phyloP scores from a whole-genome alignment of 768 basidiomycete genomes.

The Scleroderma bovista region DNA sequence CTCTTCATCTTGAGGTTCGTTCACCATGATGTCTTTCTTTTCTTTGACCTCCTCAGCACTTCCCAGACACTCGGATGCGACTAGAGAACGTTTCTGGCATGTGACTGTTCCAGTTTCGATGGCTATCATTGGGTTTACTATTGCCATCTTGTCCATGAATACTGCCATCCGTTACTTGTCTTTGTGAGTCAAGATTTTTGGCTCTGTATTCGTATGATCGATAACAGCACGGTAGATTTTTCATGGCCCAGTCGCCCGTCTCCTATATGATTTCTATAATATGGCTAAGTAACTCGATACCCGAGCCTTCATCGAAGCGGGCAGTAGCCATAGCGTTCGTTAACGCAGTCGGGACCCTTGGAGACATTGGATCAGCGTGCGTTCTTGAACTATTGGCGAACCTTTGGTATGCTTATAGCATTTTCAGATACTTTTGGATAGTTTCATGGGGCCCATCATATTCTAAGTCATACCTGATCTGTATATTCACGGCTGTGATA shows the following conservation, averaged over 20 bases:
- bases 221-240: no score
- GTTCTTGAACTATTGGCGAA: no score
- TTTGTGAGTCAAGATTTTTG: no score
- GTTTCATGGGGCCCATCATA: constrained; percentile 62
- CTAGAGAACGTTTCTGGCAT: constrained; percentile 66
- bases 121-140: constrained; percentile 59
- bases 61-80: constrained; percentile 59
- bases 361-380: no score
- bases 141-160: constrained; percentile 58
- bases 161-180: constrained; percentile 36
- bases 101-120: constrained; percentile 44
- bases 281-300: no score
- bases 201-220: no score
- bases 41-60: not conserved
- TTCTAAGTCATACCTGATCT: constrained; percentile 61
- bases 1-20: constrained; percentile 14
- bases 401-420: constrained; percentile 28
- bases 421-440: constrained; percentile 56
- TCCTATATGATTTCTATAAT: no score
- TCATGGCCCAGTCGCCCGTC: no score
- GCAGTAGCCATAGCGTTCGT: no score
- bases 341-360: no score
- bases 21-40: not conserved
- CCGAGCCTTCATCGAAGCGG: no score
- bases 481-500: constrained; percentile 30